These are phyloP conservation scores for Botryotinia convoluta DNA, from an alignment of 2,329 filamentous ascomycete genomes.

Conservation along the genomic window DNA sequence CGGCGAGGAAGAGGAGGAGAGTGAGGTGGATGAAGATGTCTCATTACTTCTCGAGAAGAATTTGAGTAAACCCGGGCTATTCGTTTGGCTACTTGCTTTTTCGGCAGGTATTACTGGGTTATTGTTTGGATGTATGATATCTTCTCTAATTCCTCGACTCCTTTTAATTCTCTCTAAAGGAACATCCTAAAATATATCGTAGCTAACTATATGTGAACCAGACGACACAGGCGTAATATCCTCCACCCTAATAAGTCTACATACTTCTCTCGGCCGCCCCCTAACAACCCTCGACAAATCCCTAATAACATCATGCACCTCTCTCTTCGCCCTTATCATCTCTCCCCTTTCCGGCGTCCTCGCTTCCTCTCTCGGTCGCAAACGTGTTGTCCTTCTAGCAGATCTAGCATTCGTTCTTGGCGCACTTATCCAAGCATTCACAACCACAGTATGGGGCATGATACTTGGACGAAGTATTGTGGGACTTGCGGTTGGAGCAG, in stretches of 20 bases:
- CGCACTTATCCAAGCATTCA: constrained; percentile 61
- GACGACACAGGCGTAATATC: constrained; percentile 56
- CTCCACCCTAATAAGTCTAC: constrained; percentile 63
- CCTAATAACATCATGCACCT: constrained; percentile 67
- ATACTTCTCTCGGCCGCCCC: constrained; percentile 52
- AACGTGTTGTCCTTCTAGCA: constrained; percentile 60
- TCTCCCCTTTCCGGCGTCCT: constrained; percentile 64
- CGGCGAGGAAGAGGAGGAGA: constrained; percentile 18
- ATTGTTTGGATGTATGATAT: constrained; percentile 59
- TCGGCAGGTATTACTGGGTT: constrained; percentile 66
- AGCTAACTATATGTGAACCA: constrained; percentile 18
- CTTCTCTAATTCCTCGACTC: background rate
- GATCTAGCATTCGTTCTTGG: constrained; percentile 67
- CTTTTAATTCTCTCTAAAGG: background rate
- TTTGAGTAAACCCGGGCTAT: constrained; percentile 42
- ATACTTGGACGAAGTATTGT: constrained; percentile 66
- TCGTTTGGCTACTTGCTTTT: constrained; percentile 60
- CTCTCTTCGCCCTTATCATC: constrained; percentile 61
- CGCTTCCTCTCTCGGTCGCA: constrained; percentile 60
- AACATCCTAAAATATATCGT: background rate
- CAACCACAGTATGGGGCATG: constrained; percentile 60
- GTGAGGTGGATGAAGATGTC: constrained; percentile 27
- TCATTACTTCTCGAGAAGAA: constrained; percentile 36
- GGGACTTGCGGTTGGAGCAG: constrained; percentile 70
- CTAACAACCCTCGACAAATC: constrained; percentile 66